These are phyloP conservation scores for Chaetomium fimeti DNA, from an alignment of 495 filamentous ascomycete species.

Conservation along the genomic window DNA sequence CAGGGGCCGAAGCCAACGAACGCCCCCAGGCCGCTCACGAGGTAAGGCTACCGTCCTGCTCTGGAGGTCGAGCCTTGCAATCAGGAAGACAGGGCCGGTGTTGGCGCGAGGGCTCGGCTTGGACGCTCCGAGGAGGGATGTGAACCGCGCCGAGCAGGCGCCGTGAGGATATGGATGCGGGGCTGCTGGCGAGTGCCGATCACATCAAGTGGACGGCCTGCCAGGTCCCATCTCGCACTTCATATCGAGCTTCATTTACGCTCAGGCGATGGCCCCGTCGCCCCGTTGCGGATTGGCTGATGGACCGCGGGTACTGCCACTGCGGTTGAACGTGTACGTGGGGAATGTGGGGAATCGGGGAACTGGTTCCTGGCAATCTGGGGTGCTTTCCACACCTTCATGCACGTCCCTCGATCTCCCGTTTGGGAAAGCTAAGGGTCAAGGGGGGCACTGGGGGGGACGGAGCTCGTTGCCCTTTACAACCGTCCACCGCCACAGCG, in stretches of 20 bases:
- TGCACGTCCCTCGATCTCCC: constrained; percentile 25
- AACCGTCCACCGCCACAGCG: constrained; percentile 13
- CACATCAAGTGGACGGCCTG: constrained; percentile 32
- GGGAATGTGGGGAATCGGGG: constrained; percentile 36
- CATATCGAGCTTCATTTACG: constrained; percentile 42
- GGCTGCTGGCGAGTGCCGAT: constrained; percentile 41
- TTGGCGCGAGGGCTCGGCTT: constrained; percentile 44
- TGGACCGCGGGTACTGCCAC: constrained; percentile 10
- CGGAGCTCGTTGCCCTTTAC: constrained; percentile 2
- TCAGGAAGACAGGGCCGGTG: constrained; percentile 51
- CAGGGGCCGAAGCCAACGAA: constrained; percentile 6
- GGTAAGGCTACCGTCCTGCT: constrained; percentile 3
- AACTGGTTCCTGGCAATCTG: constrained; percentile 29
- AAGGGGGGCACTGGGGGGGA: not conserved
- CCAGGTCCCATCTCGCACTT: constrained; percentile 37
- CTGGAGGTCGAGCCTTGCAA: constrained; percentile 33
- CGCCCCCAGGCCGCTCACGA: not conserved
- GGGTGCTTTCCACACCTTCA: constrained; percentile 32
- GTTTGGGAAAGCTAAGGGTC: constrained; percentile 13
- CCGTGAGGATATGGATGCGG: constrained; percentile 42
- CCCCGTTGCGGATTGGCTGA: constrained; percentile 33
- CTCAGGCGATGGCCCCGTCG: constrained; percentile 32
- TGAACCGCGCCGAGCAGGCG: constrained; percentile 36
- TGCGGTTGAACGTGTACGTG: constrained; percentile 2
- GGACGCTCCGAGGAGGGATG: constrained; percentile 42